Conservation (phyloP, 371 early-diverging fungal genomes). For the Saksenaea vasiformis region DNA sequence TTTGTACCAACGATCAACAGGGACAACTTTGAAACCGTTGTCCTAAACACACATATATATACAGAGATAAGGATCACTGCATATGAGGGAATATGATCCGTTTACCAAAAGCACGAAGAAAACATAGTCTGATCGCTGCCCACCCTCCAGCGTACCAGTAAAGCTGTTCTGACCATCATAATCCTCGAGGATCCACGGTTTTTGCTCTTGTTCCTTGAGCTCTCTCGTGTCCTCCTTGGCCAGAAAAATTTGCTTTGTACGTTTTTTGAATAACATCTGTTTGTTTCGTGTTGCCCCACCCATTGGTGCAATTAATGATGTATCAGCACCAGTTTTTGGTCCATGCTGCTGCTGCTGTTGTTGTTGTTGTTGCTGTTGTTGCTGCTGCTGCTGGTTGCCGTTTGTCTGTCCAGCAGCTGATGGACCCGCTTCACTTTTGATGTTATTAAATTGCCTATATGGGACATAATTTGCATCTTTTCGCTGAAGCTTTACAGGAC, state of each 20-base stretch:
- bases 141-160: slow-evolving; percentile 80
- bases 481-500: slow-evolving; percentile 73
- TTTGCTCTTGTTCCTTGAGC: slow-evolving; percentile 69
- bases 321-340: slow-evolving; percentile 70
- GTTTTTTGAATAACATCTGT: slow-evolving; percentile 79
- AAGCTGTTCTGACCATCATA: slow-evolving; percentile 69
- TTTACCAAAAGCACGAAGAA: slow-evolving; percentile 72
- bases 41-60: too few relatives aligned
- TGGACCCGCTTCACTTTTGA: slow-evolving; percentile 9
- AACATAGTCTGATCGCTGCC: slow-evolving; percentile 75
- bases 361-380: slow-evolving; percentile 21
- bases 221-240: slow-evolving; percentile 75
- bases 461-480: slow-evolving; percentile 47
- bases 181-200: slow-evolving; percentile 82
- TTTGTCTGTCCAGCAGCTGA: neutral
- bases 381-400: slow-evolving; percentile 19
- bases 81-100: neutral
- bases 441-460: slow-evolving; percentile 30
- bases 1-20: slow-evolving; percentile 90
- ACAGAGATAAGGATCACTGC: neutral
- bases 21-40: slow-evolving; percentile 85
- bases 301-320: slow-evolving; percentile 74
- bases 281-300: slow-evolving; percentile 82
- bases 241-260: slow-evolving; percentile 77
- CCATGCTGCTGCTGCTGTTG: slow-evolving; percentile 25